Evolutionary conservation across 2,329 filamentous ascomycete genomes (phyloP).

Genomic region (Fusarium miscanthi): DNA sequence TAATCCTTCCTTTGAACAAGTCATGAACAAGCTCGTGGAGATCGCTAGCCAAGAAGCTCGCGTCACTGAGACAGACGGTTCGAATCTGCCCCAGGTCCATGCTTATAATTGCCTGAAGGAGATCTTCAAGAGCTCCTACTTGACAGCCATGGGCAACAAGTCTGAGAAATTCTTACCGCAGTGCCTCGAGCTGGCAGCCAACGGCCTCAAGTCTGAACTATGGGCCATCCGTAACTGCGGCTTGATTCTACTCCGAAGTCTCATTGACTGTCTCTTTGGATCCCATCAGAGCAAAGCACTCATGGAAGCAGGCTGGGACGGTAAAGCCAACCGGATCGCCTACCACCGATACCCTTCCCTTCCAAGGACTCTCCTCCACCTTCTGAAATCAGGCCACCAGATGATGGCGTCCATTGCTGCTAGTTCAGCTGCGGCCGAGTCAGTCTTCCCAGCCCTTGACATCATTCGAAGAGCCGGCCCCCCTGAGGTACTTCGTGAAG

Average conservation of each 20-base stretch:
- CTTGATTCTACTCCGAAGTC: slow-evolving; percentile 85
- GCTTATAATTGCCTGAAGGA: slow-evolving; percentile 94
- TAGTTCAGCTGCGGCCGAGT: slow-evolving; percentile 65
- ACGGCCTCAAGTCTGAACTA: slow-evolving; percentile 80
- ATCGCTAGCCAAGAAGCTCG: slow-evolving; percentile 67
- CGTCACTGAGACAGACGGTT: slow-evolving; percentile 68
- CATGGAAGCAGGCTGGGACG: slow-evolving; percentile 72
- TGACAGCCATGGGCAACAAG: slow-evolving; percentile 76
- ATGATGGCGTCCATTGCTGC: slow-evolving; percentile 54
- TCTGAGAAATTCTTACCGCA: slow-evolving; percentile 80
- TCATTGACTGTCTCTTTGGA: slow-evolving; percentile 83
- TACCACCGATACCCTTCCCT: slow-evolving; percentile 77
- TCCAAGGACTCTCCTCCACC: slow-evolving; percentile 69
- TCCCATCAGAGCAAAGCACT: slow-evolving; percentile 76
- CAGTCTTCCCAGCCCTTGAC: slow-evolving; percentile 85
- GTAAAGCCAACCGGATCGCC: slow-evolving; percentile 71
- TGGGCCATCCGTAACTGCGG: slow-evolving; percentile 98
- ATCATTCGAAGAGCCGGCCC: slow-evolving; percentile 79
- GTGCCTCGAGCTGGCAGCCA: slow-evolving; percentile 82
- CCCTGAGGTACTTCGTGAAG: slow-evolving; percentile 64
- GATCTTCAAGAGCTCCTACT: slow-evolving; percentile 84
- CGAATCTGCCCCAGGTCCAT: slow-evolving; percentile 88
- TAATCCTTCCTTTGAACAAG: slow-evolving; percentile 70
- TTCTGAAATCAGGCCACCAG: slow-evolving; percentile 66
- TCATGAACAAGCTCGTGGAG: slow-evolving; percentile 70